These are phyloP conservation scores for Phoma sp. DNA, from an alignment of 2,329 filamentous ascomycete genomes.

Conservation along the genomic window DNA sequence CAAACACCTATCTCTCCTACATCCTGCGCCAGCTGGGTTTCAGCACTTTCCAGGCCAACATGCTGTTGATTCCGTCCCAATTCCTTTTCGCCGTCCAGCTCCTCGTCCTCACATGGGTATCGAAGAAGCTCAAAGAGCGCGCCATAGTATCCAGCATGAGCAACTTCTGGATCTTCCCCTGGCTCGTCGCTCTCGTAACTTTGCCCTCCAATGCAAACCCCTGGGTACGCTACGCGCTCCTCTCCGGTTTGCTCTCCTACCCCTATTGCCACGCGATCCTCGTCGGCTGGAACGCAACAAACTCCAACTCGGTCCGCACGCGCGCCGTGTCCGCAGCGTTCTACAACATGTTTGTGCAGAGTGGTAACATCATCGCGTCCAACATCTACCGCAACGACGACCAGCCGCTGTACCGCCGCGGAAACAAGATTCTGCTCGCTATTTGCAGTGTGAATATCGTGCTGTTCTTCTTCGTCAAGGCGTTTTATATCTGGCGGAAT, in stretches of 20 bases:
- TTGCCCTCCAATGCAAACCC: conserved; percentile 54
- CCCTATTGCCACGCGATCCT: conserved; percentile 60
- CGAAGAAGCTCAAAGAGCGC: conserved; percentile 56
- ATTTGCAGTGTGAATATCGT: conserved; percentile 44
- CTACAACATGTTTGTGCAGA: conserved; percentile 57
- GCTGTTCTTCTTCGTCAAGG: conserved; percentile 48
- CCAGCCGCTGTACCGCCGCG: conserved; percentile 53
- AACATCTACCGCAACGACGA: conserved; percentile 60
- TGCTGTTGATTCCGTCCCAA: conserved; percentile 65
- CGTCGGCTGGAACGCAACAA: conserved; percentile 50
- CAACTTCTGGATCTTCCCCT: conserved; percentile 67
- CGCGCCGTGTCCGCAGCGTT: conserved; percentile 51
- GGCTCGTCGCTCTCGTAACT: conserved; percentile 60
- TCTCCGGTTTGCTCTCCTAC: conserved; percentile 60
- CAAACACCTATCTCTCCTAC: conserved; percentile 58
- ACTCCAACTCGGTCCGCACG: conserved; percentile 50
- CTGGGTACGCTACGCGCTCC: conserved; percentile 62
- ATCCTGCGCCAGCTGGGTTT: conserved; percentile 67
- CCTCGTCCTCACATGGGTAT: conserved; percentile 54
- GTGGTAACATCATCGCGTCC: conserved; percentile 55
- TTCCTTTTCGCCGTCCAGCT: conserved; percentile 52
- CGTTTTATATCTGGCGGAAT: conserved; percentile 53
- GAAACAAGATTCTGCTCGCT: conserved; percentile 48
- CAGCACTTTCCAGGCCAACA: conserved; percentile 67
- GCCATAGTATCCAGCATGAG: conserved; percentile 58